Percentiles rank a stretch among this genome's conserved stretches.
These are phyloP conservation scores for Cryptosporidium felis DNA, from an alignment of 169 alveolate species.

Conservation along the genomic window DNA sequence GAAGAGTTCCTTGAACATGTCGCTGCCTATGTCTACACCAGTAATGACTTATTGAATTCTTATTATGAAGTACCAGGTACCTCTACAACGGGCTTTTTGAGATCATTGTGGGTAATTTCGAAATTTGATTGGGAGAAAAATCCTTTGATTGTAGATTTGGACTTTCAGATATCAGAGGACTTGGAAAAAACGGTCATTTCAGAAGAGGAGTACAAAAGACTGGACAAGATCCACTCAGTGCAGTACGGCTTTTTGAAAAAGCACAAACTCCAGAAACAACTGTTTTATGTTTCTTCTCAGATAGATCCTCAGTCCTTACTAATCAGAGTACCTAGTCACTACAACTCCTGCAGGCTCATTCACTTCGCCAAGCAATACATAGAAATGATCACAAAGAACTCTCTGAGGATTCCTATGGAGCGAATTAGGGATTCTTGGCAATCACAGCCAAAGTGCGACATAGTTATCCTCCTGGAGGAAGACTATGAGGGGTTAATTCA, in stretches of 20 bases:
- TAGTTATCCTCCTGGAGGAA: neutral
- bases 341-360: constrained; percentile 23
- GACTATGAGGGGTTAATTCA: neutral
- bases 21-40: constrained; percentile 43
- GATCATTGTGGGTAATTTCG: constrained; percentile 33
- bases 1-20: constrained; percentile 56
- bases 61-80: neutral
- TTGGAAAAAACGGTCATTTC: neutral
- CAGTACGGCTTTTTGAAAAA: neutral
- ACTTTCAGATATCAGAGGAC: constrained; percentile 25
- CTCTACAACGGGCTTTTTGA: constrained; percentile 49
- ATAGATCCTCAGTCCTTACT: constrained; percentile 60
- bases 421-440: neutral
- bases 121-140: constrained; percentile 40
- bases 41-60: neutral
- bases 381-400: constrained; percentile 3
- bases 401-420: neutral
- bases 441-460: constrained; percentile 12
- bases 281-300: constrained; percentile 31
- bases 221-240: constrained; percentile 28
- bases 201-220: neutral
- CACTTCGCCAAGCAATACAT: constrained; percentile 23
- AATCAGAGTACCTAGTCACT: constrained; percentile 27
- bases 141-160: constrained; percentile 39
- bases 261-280: neutral